phyloP scores from a whole-genome alignment of 2,329 filamentous ascomycete species.

The Verticillium alfalfae region DNA sequence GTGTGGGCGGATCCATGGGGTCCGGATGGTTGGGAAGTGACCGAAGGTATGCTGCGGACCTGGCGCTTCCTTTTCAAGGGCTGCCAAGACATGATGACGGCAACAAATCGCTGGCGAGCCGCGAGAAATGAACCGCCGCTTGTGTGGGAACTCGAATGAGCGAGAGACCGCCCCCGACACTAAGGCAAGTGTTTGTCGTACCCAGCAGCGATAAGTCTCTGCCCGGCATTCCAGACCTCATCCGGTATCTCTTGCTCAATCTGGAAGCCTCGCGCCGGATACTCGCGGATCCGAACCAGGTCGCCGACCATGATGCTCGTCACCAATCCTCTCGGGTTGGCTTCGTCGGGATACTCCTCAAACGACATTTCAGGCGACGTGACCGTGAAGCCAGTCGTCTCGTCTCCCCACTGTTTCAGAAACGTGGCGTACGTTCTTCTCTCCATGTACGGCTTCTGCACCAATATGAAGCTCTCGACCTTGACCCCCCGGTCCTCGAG shows the following conservation, averaged over 20 bases:
- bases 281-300: slow-evolving; percentile 34
- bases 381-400: slow-evolving; percentile 25
- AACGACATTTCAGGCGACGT: slow-evolving; percentile 33
- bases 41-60: slow-evolving; percentile 26
- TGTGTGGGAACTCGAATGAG: slow-evolving; percentile 4
- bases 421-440: slow-evolving; percentile 39
- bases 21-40: slow-evolving; percentile 33
- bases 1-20: slow-evolving; percentile 34
- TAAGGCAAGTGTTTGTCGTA: slow-evolving; percentile 30
- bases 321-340: slow-evolving; percentile 34
- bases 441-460: slow-evolving; percentile 46
- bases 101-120: slow-evolving; percentile 33
- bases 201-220: slow-evolving; percentile 31
- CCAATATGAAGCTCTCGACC: slow-evolving; percentile 29
- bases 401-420: slow-evolving; percentile 37
- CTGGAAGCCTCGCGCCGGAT: slow-evolving; percentile 36
- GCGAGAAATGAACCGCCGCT: slow-evolving; percentile 16
- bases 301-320: slow-evolving; percentile 40
- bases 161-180: slow-evolving; percentile 4
- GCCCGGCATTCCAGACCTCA: slow-evolving; percentile 33
- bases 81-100: slow-evolving; percentile 26
- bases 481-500: slow-evolving; percentile 19
- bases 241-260: slow-evolving; percentile 34
- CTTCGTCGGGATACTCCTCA: slow-evolving; percentile 31
- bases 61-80: slow-evolving; percentile 32